These are phyloP conservation scores for Dendrothele bispora DNA, from an alignment of 768 basidiomycete species.

Conservation along the genomic window DNA sequence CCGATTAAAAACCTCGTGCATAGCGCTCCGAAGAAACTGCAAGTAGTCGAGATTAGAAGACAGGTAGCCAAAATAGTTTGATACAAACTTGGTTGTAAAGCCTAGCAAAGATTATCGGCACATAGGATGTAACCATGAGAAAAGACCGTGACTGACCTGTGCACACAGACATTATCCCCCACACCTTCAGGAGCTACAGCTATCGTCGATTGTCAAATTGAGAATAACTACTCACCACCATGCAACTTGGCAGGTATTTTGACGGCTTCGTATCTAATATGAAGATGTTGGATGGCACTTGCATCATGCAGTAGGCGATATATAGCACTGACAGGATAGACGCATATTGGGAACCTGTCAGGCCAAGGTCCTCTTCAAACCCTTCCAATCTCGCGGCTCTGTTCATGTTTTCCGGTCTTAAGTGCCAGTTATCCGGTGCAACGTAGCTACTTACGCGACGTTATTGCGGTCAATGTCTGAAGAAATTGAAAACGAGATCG, in stretches of 20 bases:
- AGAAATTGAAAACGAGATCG: neutral
- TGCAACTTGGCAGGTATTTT: constrained; percentile 63
- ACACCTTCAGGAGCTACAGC: neutral
- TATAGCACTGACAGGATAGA: constrained; percentile 71
- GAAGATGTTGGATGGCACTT: constrained; percentile 66
- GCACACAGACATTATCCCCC: constrained; percentile 3
- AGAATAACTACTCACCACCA: constrained; percentile 55
- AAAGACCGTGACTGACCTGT: neutral
- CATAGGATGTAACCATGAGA: neutral
- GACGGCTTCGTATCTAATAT: constrained; percentile 44
- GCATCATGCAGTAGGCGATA: constrained; percentile 76
- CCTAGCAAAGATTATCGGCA: constrained; percentile 23
- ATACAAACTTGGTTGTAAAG: constrained; percentile 39
- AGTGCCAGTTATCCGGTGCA: neutral
- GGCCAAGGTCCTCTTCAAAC: constrained; percentile 64
- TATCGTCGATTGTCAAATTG: constrained; percentile 39
- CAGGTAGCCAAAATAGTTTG: neutral
- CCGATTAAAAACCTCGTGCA: constrained; percentile 76
- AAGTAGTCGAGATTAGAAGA: neutral
- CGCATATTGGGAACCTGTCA: constrained; percentile 64
- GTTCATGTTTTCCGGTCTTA: constrained; percentile 1
- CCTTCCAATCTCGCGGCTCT: constrained; percentile 75
- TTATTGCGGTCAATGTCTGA: constrained; percentile 72
- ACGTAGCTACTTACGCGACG: constrained; percentile 44
- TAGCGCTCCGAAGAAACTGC: constrained; percentile 37